Evolutionary conservation across 2,329 filamentous ascomycete genomes (phyloP).

Genomic region (Botryotinia convoluta): DNA sequence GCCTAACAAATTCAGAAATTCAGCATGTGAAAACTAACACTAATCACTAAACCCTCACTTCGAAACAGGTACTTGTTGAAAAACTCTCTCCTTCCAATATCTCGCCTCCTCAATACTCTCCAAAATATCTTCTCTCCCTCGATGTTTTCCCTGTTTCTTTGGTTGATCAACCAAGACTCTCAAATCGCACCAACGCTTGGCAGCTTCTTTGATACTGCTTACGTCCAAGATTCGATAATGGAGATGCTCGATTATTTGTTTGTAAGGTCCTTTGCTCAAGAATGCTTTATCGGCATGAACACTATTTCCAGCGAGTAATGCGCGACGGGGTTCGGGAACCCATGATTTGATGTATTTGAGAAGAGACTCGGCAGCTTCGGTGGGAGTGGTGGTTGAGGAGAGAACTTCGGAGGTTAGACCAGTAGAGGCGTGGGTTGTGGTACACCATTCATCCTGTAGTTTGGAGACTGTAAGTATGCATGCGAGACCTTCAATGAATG

Average conservation of each 20-base stretch:
- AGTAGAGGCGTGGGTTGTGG: slow-evolving; percentile 71
- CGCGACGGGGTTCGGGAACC: slow-evolving; percentile 64
- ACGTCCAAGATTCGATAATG: slow-evolving; percentile 92
- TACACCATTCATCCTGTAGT: slow-evolving; percentile 76
- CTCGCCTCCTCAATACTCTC: slow-evolving; percentile 92
- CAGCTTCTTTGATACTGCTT: slow-evolving; percentile 88
- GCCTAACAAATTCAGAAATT: neutral
- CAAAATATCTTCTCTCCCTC: slow-evolving; percentile 84
- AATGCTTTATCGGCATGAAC: slow-evolving; percentile 89
- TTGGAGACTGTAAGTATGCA: neutral
- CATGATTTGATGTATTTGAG: slow-evolving; percentile 74
- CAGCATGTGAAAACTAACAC: neutral
- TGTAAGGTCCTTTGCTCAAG: slow-evolving; percentile 71
- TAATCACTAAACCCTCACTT: neutral
- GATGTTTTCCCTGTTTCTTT: slow-evolving; percentile 71
- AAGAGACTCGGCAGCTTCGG: slow-evolving; percentile 66
- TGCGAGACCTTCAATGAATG: neutral
- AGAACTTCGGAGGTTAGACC: slow-evolving; percentile 78
- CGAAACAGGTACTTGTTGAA: slow-evolving; percentile 40
- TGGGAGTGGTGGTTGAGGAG: slow-evolving; percentile 67
- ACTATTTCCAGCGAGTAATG: slow-evolving; percentile 84
- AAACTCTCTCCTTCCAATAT: slow-evolving; percentile 75
- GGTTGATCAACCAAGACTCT: slow-evolving; percentile 62
- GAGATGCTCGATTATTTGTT: slow-evolving; percentile 68
- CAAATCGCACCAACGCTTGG: slow-evolving; percentile 71